Base-by-base conservation (phyloP, 768 basidiomycete species). In the Xanthoconium purpureum region DNA sequence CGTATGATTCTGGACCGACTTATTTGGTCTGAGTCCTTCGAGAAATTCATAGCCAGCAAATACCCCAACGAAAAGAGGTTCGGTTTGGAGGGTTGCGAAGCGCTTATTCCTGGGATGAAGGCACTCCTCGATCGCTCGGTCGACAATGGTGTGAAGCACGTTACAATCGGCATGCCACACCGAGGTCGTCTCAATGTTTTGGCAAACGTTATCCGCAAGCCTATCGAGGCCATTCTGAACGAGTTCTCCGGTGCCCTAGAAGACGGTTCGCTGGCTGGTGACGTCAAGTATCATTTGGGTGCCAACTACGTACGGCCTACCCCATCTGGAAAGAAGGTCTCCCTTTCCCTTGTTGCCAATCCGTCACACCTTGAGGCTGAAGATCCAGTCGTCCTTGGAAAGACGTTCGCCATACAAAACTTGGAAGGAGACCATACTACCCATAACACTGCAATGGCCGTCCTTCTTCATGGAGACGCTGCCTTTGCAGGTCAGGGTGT, bases 51-150 rank as follows among this genome's bases (percentile, higher is more conserved):
- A 60, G 89, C 94, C 20, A 91, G 85, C 81, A 99, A 98, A 73
- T 97, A 92, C 76, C 97, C 97, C 63, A 99, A 98, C 76, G 97
- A 99, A 80, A 99, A 99, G 76, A 89, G 97, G 46, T 99, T 99
- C 74, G 97, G 97, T 73, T 83, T 99, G 42, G 97, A 99, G 74
- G 97, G 97, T 53, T 97, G 94, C 74, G 97, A 99, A 75, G 84
- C 93, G 30, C 87, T 99, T 63, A 89, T 98, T 65, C 97, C 97
- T 30, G 97, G 97, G 51, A 99, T 99, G 97, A 99, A 99, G 77
- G 97, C 96, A 1, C 86, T 99, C 69, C 97, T 99, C 59, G 97
- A 99, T 73, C 89, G 94, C 59, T 97, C 95, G 18, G 97, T 99
- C 62, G 97, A 99, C 63, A 81, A 89, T 61, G 97, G 97, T 49